These are phyloP conservation scores for Serpula lacrymans DNA, from an alignment of 768 basidiomycete species.

Conservation along the genomic window DNA sequence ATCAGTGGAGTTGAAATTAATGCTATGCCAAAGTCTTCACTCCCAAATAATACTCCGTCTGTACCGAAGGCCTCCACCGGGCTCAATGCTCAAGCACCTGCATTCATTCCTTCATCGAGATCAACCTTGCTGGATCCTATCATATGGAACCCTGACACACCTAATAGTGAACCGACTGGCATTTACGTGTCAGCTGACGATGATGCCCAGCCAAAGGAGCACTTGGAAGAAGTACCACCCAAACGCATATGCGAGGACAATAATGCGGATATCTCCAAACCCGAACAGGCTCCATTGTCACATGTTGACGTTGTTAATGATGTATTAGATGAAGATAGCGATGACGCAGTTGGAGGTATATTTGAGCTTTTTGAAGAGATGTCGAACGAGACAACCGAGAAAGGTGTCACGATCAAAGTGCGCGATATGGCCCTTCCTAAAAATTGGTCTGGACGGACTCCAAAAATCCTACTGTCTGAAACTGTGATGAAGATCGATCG, in stretches of 20 bases:
- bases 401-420: constrained; percentile 50
- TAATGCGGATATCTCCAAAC: constrained; percentile 8
- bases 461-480: constrained; percentile 70
- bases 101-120: constrained; percentile 32
- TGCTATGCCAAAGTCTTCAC: too few species aligned
- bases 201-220: not conserved
- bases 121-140: constrained; percentile 23
- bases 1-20: too few species aligned
- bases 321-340: constrained; percentile 51
- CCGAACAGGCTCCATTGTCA: not conserved
- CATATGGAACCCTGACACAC: too few species aligned
- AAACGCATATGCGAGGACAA: too few species aligned
- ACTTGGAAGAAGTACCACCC: too few species aligned
- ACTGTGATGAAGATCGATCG: constrained; percentile 64
- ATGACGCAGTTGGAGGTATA: constrained; percentile 55
- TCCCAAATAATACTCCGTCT: too few species aligned
- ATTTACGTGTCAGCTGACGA: not conserved
- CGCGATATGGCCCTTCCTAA: constrained; percentile 81
- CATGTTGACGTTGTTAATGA: constrained; percentile 25
- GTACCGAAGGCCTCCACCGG: constrained; percentile 17
- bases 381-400: constrained; percentile 48
- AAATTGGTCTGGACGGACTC: constrained; percentile 78
- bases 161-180: not conserved
- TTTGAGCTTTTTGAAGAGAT: constrained; percentile 71
- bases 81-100: constrained; percentile 39